phyloP scores from a whole-genome alignment of 2,329 filamentous ascomycete species.

The Akanthomyces dipterigenus region DNA sequence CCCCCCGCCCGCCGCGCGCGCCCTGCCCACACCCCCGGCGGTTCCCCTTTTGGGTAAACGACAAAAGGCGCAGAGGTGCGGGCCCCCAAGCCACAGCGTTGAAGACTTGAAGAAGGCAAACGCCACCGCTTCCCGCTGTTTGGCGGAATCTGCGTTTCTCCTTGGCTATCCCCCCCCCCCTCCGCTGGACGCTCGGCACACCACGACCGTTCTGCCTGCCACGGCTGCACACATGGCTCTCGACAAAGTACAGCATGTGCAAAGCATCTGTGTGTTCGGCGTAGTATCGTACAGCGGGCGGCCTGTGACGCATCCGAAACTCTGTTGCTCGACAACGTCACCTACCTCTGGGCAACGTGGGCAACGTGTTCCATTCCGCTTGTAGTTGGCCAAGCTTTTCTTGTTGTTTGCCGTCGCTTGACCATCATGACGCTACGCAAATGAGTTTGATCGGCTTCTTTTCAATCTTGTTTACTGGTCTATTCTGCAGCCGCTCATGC shows the following conservation, averaged over 20 bases:
- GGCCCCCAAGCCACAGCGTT: not conserved
- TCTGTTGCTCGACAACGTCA: not conserved
- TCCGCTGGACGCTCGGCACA: not conserved
- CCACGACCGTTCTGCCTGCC: not conserved
- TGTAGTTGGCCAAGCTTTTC: not conserved
- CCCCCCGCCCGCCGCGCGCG: not conserved
- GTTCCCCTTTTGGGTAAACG: slow-evolving; percentile 4
- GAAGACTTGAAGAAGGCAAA: not conserved
- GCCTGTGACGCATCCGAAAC: not conserved
- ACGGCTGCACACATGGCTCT: not conserved
- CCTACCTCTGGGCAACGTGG: not conserved
- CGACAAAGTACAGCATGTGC: too few species aligned
- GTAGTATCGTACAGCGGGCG: not conserved
- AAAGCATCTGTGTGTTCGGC: not conserved
- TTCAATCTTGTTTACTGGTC: not conserved
- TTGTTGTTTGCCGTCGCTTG: not conserved
- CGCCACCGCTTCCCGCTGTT: slow-evolving; percentile 5
- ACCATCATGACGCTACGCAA: not conserved
- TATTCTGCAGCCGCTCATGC: too few species aligned
- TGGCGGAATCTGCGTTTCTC: slow-evolving; percentile 6
- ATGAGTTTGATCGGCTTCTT: not conserved
- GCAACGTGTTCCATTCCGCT: not conserved
- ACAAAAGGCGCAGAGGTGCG: not conserved
- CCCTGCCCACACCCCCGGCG: not conserved
- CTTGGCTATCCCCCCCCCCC: too few species aligned